These are phyloP conservation scores for Verbascum thapsus DNA, from an alignment of 257 asterid species.

Conservation along the genomic window DNA sequence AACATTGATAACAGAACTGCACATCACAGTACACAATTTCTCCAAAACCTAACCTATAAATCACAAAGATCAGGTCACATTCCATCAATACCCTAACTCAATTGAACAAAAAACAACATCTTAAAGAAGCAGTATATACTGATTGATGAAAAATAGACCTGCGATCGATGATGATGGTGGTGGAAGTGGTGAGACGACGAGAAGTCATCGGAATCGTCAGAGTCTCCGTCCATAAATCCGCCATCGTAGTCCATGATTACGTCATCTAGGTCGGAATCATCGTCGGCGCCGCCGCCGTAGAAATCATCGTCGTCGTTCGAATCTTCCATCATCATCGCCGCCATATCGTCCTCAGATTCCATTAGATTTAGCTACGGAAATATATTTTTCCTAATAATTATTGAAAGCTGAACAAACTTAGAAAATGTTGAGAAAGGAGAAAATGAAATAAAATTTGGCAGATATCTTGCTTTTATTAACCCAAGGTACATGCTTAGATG, in stretches of 20 bases:
- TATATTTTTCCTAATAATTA: background rate
- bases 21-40: too few species aligned
- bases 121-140: slow-evolving; percentile 6
- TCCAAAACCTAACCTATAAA: too few species aligned
- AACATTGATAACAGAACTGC: too few species aligned
- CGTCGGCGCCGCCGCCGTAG: slow-evolving; percentile 53
- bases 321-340: slow-evolving; percentile 51
- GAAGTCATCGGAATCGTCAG: slow-evolving; percentile 73
- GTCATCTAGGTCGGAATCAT: slow-evolving; percentile 63
- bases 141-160: slow-evolving; percentile 47
- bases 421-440: slow-evolving; percentile 27
- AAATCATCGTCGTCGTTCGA: slow-evolving; percentile 62
- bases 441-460: slow-evolving; percentile 34
- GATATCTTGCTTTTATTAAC: slow-evolving; percentile 34
- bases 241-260: slow-evolving; percentile 65
- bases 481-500: slow-evolving; percentile 27
- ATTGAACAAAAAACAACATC: slow-evolving; percentile 1
- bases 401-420: slow-evolving; percentile 12
- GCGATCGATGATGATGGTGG: slow-evolving; percentile 53
- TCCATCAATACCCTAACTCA: slow-evolving; percentile 25
- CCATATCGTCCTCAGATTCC: slow-evolving; percentile 78
- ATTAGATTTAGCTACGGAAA: slow-evolving; percentile 22
- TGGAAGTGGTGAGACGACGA: slow-evolving; percentile 35
- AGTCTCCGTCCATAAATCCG: slow-evolving; percentile 72
- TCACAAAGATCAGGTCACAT: slow-evolving; percentile 15